These are phyloP conservation scores for Agaricales sp. DNA, from an alignment of 1,284 basidiomycete genomes.

Conservation along the genomic window DNA sequence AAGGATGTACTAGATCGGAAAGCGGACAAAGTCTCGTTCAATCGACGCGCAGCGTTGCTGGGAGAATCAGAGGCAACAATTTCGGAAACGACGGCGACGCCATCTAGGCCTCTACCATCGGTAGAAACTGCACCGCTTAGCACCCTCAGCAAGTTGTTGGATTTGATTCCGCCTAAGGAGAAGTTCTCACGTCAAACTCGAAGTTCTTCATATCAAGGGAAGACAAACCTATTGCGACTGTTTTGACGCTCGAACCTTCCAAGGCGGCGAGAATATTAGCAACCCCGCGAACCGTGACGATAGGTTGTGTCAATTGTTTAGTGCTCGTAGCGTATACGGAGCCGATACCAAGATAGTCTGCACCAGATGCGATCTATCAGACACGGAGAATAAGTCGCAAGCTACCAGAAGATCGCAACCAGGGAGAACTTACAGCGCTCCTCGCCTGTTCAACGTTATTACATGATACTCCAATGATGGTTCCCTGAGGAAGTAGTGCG, in stretches of 20 bases:
- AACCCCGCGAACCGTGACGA: slow-evolving; percentile 56
- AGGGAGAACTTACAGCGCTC: slow-evolving; percentile 24
- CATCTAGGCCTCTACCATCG: slow-evolving; percentile 52
- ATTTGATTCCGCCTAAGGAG: slow-evolving; percentile 70
- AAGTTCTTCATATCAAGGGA: background rate
- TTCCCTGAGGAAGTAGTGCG: slow-evolving; percentile 54
- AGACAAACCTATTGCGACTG: slow-evolving; percentile 71
- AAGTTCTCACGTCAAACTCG: too few relatives aligned
- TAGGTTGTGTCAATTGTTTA: slow-evolving; percentile 53
- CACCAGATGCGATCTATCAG: slow-evolving; percentile 34
- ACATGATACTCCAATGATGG: slow-evolving; percentile 79
- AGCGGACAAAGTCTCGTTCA: slow-evolving; percentile 32
- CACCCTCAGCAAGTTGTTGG: slow-evolving; percentile 60
- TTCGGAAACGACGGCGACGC: slow-evolving; percentile 87
- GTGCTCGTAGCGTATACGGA: slow-evolving; percentile 68
- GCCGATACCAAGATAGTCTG: slow-evolving; percentile 85
- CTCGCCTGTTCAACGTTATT: slow-evolving; percentile 58
- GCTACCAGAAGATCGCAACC: background rate
- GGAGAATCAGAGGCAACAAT: slow-evolving; percentile 71
- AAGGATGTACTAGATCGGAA: slow-evolving; percentile 23
- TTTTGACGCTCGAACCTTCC: slow-evolving; percentile 51
- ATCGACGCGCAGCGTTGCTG: slow-evolving; percentile 36
- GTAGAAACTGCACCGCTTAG: slow-evolving; percentile 61
- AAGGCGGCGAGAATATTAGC: slow-evolving; percentile 56
- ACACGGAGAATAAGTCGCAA: too few relatives aligned